Evolutionary conservation across 768 basidiomycete species (phyloP).

Genomic region (Xerocomellus intermedius): DNA sequence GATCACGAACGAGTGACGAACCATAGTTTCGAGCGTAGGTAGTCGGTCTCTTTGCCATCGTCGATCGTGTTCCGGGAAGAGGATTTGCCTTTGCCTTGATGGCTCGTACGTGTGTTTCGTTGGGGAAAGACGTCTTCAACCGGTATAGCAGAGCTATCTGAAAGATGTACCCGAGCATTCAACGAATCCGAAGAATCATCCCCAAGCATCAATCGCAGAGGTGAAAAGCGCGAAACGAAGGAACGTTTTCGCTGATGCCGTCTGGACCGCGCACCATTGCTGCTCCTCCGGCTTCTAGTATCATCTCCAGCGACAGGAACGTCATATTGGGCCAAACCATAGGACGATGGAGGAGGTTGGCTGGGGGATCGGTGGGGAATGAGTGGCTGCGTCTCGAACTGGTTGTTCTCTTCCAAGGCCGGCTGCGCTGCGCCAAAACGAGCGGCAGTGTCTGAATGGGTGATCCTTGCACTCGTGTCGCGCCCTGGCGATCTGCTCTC

Average conservation of each 20-base stretch:
- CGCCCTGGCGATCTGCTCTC: slow-evolving; percentile 7
- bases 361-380: slow-evolving; percentile 26
- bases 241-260: slow-evolving; percentile 28
- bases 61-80: slow-evolving; percentile 21
- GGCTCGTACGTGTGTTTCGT: slow-evolving; percentile 2
- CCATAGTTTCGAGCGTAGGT: slow-evolving; percentile 86
- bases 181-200: slow-evolving; percentile 4
- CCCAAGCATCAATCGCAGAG: slow-evolving; percentile 22
- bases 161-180: background rate
- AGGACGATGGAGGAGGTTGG: slow-evolving; percentile 16
- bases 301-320: slow-evolving; percentile 21
- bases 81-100: slow-evolving; percentile 4
- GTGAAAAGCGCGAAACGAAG: slow-evolving; percentile 37
- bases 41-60: slow-evolving; percentile 62
- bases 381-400: slow-evolving; percentile 30
- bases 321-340: slow-evolving; percentile 15
- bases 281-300: slow-evolving; percentile 28
- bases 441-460: background rate
- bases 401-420: slow-evolving; percentile 4
- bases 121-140: slow-evolving; percentile 41
- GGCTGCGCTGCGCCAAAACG: slow-evolving; percentile 9
- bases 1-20: slow-evolving; percentile 31
- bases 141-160: slow-evolving; percentile 25
- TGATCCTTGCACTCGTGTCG: background rate
- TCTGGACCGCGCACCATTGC: slow-evolving; percentile 16